Evolutionary conservation across 1,139 yeast genomes (phyloP).

Genomic region (Entelexis paramagnoliae): DNA sequence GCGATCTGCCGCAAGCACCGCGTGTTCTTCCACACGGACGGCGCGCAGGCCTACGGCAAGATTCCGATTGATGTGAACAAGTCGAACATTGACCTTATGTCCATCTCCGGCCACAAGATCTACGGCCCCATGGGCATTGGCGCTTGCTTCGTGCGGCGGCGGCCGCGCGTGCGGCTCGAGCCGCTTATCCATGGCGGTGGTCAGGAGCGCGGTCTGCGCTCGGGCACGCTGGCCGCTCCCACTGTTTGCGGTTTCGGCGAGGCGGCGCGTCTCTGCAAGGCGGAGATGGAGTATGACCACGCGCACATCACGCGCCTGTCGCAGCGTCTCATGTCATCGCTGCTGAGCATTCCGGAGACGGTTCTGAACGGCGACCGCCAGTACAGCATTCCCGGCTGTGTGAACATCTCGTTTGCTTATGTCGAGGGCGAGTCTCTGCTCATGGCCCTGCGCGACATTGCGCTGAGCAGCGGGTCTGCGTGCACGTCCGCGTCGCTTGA

Average conservation of each 20-base stretch:
- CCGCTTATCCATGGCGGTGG: slow-evolving; percentile 98
- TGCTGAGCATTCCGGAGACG: slow-evolving; percentile 77
- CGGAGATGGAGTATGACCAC: slow-evolving; percentile 66
- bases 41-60: slow-evolving; percentile 96
- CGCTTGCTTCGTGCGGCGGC: slow-evolving; percentile 88
- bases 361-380: slow-evolving; percentile 75
- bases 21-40: slow-evolving; percentile 96
- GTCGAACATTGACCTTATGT: slow-evolving; percentile 83
- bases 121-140: slow-evolving; percentile 99
- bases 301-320: slow-evolving; percentile 63
- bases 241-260: slow-evolving; percentile 94
- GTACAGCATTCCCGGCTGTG: slow-evolving; percentile 81
- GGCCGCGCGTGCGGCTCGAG: slow-evolving; percentile 95
- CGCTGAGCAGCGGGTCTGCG: slow-evolving; percentile 95
- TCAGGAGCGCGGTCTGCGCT: slow-evolving; percentile 94
- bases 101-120: slow-evolving; percentile 90
- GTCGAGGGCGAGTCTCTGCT: slow-evolving; percentile 95
- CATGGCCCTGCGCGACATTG: slow-evolving; percentile 96
- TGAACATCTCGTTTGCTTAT: slow-evolving; percentile 90
- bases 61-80: slow-evolving; percentile 86
- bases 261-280: slow-evolving; percentile 74
- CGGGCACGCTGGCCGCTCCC: slow-evolving; percentile 96
- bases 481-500: slow-evolving; percentile 97
- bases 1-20: slow-evolving; percentile 72
- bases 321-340: slow-evolving; percentile 57